Evolutionary conservation across 108 stramenopile species (phyloP).

Genomic region (Nitzschia sp.): DNA sequence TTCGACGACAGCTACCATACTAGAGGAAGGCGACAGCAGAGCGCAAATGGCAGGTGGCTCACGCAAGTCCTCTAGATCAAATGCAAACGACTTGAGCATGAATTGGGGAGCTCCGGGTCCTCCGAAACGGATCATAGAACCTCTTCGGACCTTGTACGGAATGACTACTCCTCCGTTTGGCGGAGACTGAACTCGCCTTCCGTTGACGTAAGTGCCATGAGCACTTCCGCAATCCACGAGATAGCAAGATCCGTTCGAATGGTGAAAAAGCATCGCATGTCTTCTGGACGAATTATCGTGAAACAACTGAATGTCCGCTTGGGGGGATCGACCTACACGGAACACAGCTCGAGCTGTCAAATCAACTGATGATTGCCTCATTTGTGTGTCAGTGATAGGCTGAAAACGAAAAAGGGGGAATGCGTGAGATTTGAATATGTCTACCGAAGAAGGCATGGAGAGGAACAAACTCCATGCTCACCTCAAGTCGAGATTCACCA

Average conservation of each 20-base stretch:
- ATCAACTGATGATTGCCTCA: conserved; percentile 63
- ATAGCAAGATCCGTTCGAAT: conserved; percentile 82
- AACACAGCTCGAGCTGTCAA: conserved; percentile 61
- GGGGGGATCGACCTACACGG: conserved; percentile 71
- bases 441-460: conserved; percentile 1
- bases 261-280: conserved; percentile 84
- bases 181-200: conserved; percentile 53
- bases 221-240: conserved; percentile 80
- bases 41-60: not conserved
- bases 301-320: conserved; percentile 65
- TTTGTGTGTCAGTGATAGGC: conserved; percentile 68
- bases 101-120: conserved; percentile 80
- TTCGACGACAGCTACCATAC: conserved; percentile 29
- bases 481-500: conserved; percentile 76
- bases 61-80: conserved; percentile 44
- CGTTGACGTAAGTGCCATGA: conserved; percentile 82
- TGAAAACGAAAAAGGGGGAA: conserved; percentile 24
- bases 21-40: conserved; percentile 10
- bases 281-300: conserved; percentile 69
- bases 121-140: conserved; percentile 79
- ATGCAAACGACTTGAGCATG: conserved; percentile 70
- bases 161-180: conserved; percentile 49
- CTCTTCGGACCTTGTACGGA: conserved; percentile 67
- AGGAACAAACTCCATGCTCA: conserved; percentile 39
- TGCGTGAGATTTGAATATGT: not conserved